These are phyloP conservation scores for Mikania micrantha DNA, from an alignment of 129 eudicot species.

Conservation along the genomic window DNA sequence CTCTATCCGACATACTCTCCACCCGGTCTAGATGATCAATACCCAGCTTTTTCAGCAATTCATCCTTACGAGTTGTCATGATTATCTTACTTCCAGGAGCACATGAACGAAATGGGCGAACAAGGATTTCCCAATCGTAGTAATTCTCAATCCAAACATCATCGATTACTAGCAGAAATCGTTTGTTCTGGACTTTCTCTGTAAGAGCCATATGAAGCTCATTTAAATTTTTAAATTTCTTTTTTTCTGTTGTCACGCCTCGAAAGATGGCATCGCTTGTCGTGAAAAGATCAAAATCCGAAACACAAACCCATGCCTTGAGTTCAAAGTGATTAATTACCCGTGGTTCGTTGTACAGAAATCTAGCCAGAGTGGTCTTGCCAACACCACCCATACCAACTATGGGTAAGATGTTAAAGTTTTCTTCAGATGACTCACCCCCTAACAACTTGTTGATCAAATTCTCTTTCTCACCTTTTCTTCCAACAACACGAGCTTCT, in stretches of 20 bases:
- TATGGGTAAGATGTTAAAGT: constrained; percentile 18
- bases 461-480: constrained; percentile 23
- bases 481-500: constrained; percentile 26
- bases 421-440: not conserved
- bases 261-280: constrained; percentile 25
- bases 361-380: constrained; percentile 6
- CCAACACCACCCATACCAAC: constrained; percentile 26
- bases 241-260: not conserved
- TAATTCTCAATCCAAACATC: constrained; percentile 40
- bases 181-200: constrained; percentile 17
- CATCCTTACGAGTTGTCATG: constrained; percentile 33
- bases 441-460: not conserved
- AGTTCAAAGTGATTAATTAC: constrained; percentile 16
- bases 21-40: constrained; percentile 18
- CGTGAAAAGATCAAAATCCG: constrained; percentile 20
- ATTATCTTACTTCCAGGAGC: constrained; percentile 39
- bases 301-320: constrained; percentile 39
- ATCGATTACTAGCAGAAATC: constrained; percentile 34
- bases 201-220: constrained; percentile 23
- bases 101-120: constrained; percentile 20
- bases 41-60: constrained; percentile 15
- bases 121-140: constrained; percentile 23
- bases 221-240: constrained; percentile 15
- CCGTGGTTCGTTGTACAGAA: not conserved
- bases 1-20: constrained; percentile 2